Evolutionary conservation across 2,329 filamentous ascomycete genomes (phyloP), one percentile per base, ranked within the genome.

Genomic region (Ascochyta viciae-villosae): DNA sequence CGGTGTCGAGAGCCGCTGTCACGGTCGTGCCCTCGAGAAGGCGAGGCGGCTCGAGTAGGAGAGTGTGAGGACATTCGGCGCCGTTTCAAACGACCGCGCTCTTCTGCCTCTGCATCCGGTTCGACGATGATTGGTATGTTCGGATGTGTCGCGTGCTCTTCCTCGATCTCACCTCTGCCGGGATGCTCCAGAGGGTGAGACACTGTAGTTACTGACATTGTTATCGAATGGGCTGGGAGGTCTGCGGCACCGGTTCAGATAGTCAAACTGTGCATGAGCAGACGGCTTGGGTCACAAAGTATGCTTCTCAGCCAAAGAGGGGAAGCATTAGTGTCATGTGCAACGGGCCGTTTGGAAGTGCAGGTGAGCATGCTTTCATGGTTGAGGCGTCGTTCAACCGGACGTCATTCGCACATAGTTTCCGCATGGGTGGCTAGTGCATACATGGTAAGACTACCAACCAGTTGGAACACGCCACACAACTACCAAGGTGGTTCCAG

Each of bases 21-120:
- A 45, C 72, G 71, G 9, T 74, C 67, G 53, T 75, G 72, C 50
- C 71, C 72, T 26, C 72, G 65, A 10, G 71, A 74, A 13, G 71
- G 71, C 3, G 71, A 74, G 12, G 64, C 59, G 22, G 68, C 65
- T 19, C 69, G 67, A 10, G 59, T 54, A n/a, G 70, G 68, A 31
- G 71, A 71, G 49, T 67, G 64, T 8, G 70, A 72, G 23, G 67
- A 67, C 42, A 62, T 58, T 8, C 70, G 63, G 41, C 71, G 66
- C 48, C 70, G 65, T 52, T 74, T 73, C 23, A 72, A 64, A 31
- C 71, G 70, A 26, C 71, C 71, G n/a, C 71, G 68, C 33, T 71
- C 67, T 50, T 72, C 62, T 29, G 59, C 56, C 24, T 67, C 66
- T 42, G 45, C 54, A 15, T 64, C 74, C 58, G 82, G 31, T 23